Conservation (phyloP, 495 filamentous ascomycete genomes). For the Melanomma pulvis-pyrius region DNA sequence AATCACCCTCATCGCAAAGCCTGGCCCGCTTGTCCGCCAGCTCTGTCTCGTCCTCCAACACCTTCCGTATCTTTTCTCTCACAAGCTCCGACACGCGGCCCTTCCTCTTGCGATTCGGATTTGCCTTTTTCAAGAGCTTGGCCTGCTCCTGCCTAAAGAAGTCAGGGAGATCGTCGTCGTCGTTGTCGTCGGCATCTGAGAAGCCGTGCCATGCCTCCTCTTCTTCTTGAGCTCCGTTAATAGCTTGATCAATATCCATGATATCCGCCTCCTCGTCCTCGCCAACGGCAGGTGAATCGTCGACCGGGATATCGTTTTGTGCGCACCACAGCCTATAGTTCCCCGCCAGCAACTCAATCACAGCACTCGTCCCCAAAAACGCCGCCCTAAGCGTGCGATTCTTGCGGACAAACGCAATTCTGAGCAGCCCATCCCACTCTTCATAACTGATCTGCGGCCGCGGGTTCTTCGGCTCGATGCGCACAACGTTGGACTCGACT, state of each 20-base stretch:
- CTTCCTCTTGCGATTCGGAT: slow-evolving; percentile 61
- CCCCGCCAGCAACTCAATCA: slow-evolving; percentile 77
- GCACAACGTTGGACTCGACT: slow-evolving; percentile 83
- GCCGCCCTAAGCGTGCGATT: slow-evolving; percentile 77
- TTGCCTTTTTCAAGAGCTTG: slow-evolving; percentile 48
- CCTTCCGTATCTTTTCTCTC: slow-evolving; percentile 77
- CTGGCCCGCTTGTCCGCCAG: slow-evolving; percentile 78
- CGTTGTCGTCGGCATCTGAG: slow-evolving; percentile 59
- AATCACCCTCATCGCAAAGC: slow-evolving; percentile 89
- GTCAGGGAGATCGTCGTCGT: slow-evolving; percentile 66
- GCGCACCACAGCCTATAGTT: slow-evolving; percentile 92
- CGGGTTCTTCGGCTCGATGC: slow-evolving; percentile 76
- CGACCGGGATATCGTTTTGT: slow-evolving; percentile 74
- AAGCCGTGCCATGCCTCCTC: slow-evolving; percentile 55
- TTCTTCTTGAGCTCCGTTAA: slow-evolving; percentile 53
- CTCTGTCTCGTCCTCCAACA: slow-evolving; percentile 73
- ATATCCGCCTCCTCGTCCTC: slow-evolving; percentile 12
- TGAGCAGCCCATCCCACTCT: slow-evolving; percentile 89
- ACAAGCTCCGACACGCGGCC: slow-evolving; percentile 78
- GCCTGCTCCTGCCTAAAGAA: slow-evolving; percentile 76
- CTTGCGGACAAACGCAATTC: slow-evolving; percentile 78
- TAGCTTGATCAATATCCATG: slow-evolving; percentile 50
- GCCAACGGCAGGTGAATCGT: slow-evolving; percentile 60
- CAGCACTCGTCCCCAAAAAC: slow-evolving; percentile 74
- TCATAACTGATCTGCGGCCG: slow-evolving; percentile 85